These are phyloP conservation scores for Neurospora sublineolata DNA, from an alignment of 495 filamentous ascomycete genomes.

Conservation along the genomic window DNA sequence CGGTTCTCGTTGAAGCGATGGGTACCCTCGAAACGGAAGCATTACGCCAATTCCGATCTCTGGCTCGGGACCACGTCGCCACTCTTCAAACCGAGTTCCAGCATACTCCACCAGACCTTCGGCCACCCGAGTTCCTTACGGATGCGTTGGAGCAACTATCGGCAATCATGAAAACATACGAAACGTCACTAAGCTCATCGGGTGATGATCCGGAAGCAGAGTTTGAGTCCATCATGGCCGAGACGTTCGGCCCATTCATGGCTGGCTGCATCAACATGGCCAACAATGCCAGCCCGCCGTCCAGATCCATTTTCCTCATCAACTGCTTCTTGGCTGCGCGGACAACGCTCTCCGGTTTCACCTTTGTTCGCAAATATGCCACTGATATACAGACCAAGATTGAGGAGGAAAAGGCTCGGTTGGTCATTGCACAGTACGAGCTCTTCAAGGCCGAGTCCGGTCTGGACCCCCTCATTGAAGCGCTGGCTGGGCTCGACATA, in stretches of 20 bases:
- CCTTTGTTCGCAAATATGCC: slow-evolving; percentile 39
- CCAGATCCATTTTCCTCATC: slow-evolving; percentile 61
- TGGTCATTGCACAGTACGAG: slow-evolving; percentile 49
- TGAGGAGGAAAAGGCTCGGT: slow-evolving; percentile 25
- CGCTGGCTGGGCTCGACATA: slow-evolving; percentile 29
- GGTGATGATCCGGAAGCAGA: slow-evolving; percentile 41
- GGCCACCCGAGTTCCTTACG: slow-evolving; percentile 70
- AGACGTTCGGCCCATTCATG: slow-evolving; percentile 81
- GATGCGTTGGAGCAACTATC: slow-evolving; percentile 67
- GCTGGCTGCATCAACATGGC: slow-evolving; percentile 59
- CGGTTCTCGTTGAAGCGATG: slow-evolving; percentile 59
- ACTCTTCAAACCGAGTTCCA: slow-evolving; percentile 57
- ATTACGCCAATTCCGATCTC: slow-evolving; percentile 66
- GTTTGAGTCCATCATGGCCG: slow-evolving; percentile 70
- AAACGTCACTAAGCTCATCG: slow-evolving; percentile 56
- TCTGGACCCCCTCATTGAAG: slow-evolving; percentile 54
- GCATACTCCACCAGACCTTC: slow-evolving; percentile 55
- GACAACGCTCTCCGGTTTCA: slow-evolving; percentile 38
- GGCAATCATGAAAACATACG: slow-evolving; percentile 69
- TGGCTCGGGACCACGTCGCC: slow-evolving; percentile 68
- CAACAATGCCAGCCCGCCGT: slow-evolving; percentile 43
- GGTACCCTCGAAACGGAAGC: slow-evolving; percentile 60
- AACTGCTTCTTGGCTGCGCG: slow-evolving; percentile 63
- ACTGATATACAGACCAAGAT: slow-evolving; percentile 36
- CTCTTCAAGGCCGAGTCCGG: slow-evolving; percentile 69